Evolutionary conservation across 176 grass and related monocot genomes (phyloP).

Genomic region (Carex myosuroides): DNA sequence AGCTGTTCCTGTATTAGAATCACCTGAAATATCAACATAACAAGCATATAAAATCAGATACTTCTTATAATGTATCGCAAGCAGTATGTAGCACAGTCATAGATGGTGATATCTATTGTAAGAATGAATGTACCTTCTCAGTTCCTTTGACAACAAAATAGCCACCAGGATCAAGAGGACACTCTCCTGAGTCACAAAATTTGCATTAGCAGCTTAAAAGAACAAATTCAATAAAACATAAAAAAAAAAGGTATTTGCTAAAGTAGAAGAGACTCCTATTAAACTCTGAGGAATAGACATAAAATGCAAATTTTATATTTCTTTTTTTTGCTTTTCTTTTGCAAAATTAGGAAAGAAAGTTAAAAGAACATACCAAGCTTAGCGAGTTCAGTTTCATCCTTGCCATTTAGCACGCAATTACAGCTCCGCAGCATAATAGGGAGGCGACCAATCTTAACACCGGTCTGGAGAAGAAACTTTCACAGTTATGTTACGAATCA

Average conservation of each 20-base stretch:
- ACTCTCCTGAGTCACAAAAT: conserved; percentile 52
- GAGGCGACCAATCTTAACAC: conserved; percentile 55
- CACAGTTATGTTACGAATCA: neutral
- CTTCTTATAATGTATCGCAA: neutral
- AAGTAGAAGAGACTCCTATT: neutral
- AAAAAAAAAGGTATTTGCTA: neutral
- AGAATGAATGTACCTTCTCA: conserved; percentile 61
- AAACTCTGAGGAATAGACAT: neutral
- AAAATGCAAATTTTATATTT: too few relatives aligned
- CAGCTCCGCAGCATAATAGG: conserved; percentile 89
- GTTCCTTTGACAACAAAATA: conserved; percentile 96
- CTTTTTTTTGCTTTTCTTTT: too few relatives aligned
- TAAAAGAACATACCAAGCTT: conserved; percentile 44
- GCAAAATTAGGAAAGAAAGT: neutral
- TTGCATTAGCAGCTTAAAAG: conserved; percentile 8
- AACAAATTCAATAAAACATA: conserved; percentile 13
- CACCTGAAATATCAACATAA: conserved; percentile 52
- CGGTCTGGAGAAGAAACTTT: conserved; percentile 14
- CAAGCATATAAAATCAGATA: conserved; percentile 1
- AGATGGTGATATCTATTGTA: neutral
- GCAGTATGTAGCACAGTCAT: neutral
- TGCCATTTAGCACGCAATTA: conserved; percentile 55
- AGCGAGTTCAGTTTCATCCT: conserved; percentile 75
- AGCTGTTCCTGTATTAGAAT: conserved; percentile 97
- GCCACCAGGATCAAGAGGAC: conserved; percentile 92